These are phyloP conservation scores for Areca catechu DNA, from an alignment of 176 grass and related monocot species.

Conservation along the genomic window DNA sequence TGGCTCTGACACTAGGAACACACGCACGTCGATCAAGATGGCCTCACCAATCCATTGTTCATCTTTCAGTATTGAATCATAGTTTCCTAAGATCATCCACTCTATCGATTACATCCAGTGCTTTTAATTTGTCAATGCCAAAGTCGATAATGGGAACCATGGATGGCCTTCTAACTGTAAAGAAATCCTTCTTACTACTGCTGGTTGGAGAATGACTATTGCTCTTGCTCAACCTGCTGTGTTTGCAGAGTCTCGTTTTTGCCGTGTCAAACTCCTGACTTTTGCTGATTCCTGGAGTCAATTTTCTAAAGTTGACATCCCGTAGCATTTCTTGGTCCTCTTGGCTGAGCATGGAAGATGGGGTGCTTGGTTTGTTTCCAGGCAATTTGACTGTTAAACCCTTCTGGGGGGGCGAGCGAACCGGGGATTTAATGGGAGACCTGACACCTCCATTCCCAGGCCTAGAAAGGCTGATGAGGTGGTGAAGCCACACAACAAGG, in stretches of 20 bases:
- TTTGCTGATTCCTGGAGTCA: constrained; percentile 84
- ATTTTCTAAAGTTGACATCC: constrained; percentile 65
- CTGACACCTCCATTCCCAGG: constrained; percentile 41
- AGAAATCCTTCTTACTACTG: constrained; percentile 37
- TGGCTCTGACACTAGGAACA: neutral
- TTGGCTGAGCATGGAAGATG: constrained; percentile 50
- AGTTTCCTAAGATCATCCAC: constrained; percentile 54
- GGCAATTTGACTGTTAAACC: constrained; percentile 23
- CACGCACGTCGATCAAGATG: neutral
- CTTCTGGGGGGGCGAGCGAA: constrained; percentile 52
- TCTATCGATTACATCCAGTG: constrained; percentile 81
- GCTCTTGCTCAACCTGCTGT: constrained; percentile 83
- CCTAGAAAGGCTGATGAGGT: constrained; percentile 78
- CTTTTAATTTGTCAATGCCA: constrained; percentile 65
- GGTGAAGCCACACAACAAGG: constrained; percentile 77
- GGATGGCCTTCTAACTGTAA: constrained; percentile 46
- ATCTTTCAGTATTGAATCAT: constrained; percentile 24
- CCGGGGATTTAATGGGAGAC: constrained; percentile 86
- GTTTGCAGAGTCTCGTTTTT: constrained; percentile 35
- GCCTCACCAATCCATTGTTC: constrained; percentile 14
- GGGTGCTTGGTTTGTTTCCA: constrained; percentile 25
- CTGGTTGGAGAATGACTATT: constrained; percentile 71
- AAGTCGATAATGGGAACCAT: constrained; percentile 77
- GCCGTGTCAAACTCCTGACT: constrained; percentile 84
- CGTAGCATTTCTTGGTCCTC: constrained; percentile 88